A percentile compares a stretch with the other conserved stretches of the same genome.
Conservation (phyloP, 2,329 filamentous ascomycete genomes). For the Rhynchosporium graminicola region DNA sequence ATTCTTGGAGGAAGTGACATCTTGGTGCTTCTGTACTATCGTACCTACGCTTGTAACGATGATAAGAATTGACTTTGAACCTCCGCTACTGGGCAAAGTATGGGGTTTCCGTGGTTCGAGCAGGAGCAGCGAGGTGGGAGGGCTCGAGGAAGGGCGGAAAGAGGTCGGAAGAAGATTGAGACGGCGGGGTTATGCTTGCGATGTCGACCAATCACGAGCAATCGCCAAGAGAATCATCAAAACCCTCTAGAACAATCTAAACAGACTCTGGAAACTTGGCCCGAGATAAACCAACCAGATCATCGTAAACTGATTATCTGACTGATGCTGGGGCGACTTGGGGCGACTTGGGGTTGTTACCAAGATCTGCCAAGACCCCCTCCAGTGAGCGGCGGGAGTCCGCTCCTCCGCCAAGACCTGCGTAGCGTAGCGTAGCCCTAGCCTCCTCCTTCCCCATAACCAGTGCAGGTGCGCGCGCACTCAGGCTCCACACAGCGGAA, state of each 20-base stretch:
- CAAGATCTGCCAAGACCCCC: background rate
- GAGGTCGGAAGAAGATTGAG: background rate
- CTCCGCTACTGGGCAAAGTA: slow-evolving; percentile 4
- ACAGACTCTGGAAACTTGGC: slow-evolving; percentile 10
- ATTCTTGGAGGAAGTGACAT: slow-evolving; percentile 7
- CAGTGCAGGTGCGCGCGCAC: background rate
- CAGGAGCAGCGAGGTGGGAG: no score
- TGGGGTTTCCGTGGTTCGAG: background rate
- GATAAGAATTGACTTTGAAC: background rate
- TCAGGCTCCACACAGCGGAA: background rate
- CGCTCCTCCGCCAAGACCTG: background rate
- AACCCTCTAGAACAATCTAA: background rate
- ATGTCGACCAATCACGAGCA: background rate
- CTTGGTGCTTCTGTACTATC: background rate
- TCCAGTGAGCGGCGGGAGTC: no score
- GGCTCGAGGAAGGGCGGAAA: background rate
- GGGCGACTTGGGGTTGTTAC: background rate
- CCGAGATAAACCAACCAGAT: slow-evolving; percentile 1
- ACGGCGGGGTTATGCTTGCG: slow-evolving; percentile 5
- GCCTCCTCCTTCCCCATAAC: background rate
- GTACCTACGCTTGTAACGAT: background rate
- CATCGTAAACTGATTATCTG: background rate
- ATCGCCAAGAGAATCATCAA: background rate
- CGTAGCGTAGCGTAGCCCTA: background rate
- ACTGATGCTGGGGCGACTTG: no score